phyloP scores from a whole-genome alignment of 305 asterid species.

The Plantago lanceolata region DNA sequence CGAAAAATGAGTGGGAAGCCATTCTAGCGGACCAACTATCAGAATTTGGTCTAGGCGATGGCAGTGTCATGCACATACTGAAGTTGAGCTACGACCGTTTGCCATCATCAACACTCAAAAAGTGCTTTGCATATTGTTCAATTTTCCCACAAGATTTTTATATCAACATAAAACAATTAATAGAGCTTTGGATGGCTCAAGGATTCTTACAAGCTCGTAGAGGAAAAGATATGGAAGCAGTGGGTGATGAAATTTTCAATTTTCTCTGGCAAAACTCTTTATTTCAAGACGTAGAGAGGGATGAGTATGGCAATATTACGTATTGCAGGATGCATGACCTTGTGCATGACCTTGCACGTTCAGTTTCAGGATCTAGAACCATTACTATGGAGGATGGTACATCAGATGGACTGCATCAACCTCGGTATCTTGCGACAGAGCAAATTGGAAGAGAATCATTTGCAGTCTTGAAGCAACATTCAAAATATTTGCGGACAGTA shows the following conservation, averaged over 20 bases:
- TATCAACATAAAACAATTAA: conserved; percentile 15
- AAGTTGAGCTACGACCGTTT: conserved; percentile 32
- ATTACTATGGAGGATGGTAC: no score
- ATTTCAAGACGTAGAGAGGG: conserved; percentile 20
- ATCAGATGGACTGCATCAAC: neutral
- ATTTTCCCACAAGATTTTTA: conserved; percentile 20
- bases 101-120: conserved; percentile 26
- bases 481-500: conserved; percentile 19
- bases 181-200: conserved; percentile 37
- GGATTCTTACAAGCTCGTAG: conserved; percentile 20
- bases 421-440: conserved; percentile 3
- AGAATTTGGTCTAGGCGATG: conserved; percentile 4
- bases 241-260: conserved; percentile 24
- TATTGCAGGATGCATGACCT: conserved; percentile 34
- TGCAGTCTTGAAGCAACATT: neutral
- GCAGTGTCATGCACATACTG: conserved; percentile 16
- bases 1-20: conserved; percentile 11
- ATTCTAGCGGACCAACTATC: conserved; percentile 1
- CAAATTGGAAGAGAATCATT: neutral
- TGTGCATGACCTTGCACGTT: conserved; percentile 32
- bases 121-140: conserved; percentile 40
- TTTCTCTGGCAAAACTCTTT: conserved; percentile 25
- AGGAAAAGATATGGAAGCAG: conserved; percentile 6
- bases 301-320: neutral
- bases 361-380: neutral